Percentiles rank a stretch among this genome's conserved stretches.
These are phyloP conservation scores for Phanerodontia chrysosporium DNA, from an alignment of 768 basidiomycete species.

Conservation along the genomic window DNA sequence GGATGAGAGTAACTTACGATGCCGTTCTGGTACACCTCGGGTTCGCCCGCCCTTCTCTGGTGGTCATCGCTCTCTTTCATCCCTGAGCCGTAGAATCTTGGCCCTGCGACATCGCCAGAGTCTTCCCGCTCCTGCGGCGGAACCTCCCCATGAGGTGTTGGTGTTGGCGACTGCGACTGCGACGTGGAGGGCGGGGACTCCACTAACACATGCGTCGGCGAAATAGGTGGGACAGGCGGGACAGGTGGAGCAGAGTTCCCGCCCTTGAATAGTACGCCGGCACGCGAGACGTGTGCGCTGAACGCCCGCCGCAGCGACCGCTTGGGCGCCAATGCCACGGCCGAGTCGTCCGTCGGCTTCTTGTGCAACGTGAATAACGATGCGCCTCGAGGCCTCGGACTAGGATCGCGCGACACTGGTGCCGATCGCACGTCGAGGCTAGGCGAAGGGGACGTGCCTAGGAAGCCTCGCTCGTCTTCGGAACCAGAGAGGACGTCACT, in stretches of 20 bases:
- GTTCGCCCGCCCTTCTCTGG: conserved; percentile 54
- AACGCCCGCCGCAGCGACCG: conserved; percentile 1
- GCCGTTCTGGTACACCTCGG: conserved; percentile 47
- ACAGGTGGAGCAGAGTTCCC: neutral
- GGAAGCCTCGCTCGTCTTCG: neutral
- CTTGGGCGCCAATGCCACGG: neutral
- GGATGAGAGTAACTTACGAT: conserved; percentile 40
- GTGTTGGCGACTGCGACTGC: neutral
- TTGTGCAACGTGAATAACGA: neutral
- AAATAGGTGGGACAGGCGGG: neutral
- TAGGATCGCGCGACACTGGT: neutral
- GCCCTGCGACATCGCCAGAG: conserved; percentile 18
- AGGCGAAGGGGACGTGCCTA: neutral
- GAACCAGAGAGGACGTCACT: neutral
- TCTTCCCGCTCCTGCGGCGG: conserved; percentile 3
- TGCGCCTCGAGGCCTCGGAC: neutral
- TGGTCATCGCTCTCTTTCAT: conserved; percentile 10
- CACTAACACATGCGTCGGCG: too few relatives aligned
- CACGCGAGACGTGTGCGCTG: conserved; percentile 1
- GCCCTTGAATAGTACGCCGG: neutral
- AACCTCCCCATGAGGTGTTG: neutral
- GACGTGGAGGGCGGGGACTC: neutral
- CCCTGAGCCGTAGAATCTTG: conserved; percentile 18
- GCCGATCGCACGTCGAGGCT: neutral
- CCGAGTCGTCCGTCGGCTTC: neutral